Conservation (phyloP, 1,284 basidiomycete genomes). For the Melanopsichium pennsylvanicum region DNA sequence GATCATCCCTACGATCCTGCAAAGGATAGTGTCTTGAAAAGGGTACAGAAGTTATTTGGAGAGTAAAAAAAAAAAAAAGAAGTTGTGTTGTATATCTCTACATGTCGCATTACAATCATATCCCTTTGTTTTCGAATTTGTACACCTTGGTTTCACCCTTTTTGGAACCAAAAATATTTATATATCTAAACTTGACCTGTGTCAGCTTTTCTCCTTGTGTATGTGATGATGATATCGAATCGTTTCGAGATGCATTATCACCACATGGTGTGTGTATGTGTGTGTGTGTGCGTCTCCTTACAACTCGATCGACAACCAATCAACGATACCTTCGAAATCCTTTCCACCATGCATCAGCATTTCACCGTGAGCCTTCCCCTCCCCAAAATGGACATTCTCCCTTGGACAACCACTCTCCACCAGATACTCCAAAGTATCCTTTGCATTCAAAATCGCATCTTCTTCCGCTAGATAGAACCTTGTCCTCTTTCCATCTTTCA, state of each 20-base stretch:
- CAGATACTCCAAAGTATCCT: slow-evolving; percentile 49
- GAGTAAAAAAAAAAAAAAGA: slow-evolving; percentile 1
- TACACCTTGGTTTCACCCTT: too few species aligned
- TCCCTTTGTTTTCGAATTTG: too few species aligned
- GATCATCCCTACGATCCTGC: slow-evolving; percentile 77
- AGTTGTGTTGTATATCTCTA: too few species aligned
- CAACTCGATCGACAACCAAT: slow-evolving; percentile 34
- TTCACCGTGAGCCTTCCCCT: slow-evolving; percentile 45
- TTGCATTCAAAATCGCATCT: slow-evolving; percentile 53
- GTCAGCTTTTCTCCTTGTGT: too few species aligned
- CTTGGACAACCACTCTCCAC: slow-evolving; percentile 43
- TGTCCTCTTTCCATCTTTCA: slow-evolving; percentile 27
- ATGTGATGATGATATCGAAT: too few species aligned
- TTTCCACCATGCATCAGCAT: slow-evolving; percentile 52
- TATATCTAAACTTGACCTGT: too few species aligned
- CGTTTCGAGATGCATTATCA: too few species aligned
- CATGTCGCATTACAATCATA: too few species aligned
- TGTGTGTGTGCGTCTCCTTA: too few species aligned
- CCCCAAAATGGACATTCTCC: slow-evolving; percentile 27
- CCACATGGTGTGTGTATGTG: too few species aligned
- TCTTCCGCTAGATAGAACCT: slow-evolving; percentile 53
- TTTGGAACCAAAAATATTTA: too few species aligned
- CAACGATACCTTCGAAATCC: slow-evolving; percentile 28
- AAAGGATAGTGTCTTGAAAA: slow-evolving; percentile 95
- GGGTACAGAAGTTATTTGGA: slow-evolving; percentile 77